phyloP scores from a whole-genome alignment of 148 eudicot species.

The Vaccinium darrowii region DNA sequence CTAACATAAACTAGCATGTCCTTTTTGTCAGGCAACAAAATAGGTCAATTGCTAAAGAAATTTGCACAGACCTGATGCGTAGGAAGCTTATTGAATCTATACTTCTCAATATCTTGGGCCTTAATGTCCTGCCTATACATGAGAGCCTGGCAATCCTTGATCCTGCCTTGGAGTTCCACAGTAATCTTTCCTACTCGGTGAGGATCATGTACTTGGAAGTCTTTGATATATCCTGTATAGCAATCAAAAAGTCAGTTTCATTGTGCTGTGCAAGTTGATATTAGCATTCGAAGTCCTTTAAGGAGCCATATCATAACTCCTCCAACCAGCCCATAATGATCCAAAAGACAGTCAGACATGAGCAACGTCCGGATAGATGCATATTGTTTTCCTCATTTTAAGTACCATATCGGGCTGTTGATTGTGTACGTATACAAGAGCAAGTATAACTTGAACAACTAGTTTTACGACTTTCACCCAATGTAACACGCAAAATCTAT shows the following conservation, averaged over 20 bases:
- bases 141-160: conserved; percentile 79
- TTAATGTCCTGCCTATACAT: conserved; percentile 86
- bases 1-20: background rate
- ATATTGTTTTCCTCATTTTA: too few relatives aligned
- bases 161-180: conserved; percentile 80
- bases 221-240: conserved; percentile 76
- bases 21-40: background rate
- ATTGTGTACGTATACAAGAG: too few relatives aligned
- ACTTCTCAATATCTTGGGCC: conserved; percentile 67
- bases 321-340: background rate
- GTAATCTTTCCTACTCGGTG: conserved; percentile 79
- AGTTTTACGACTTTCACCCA: too few relatives aligned
- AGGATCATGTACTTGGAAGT: conserved; percentile 67
- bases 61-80: conserved; percentile 60
- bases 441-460: too few relatives aligned
- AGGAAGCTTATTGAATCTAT: conserved; percentile 63
- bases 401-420: too few relatives aligned
- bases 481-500: too few relatives aligned
- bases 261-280: background rate
- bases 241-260: conserved; percentile 4
- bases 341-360: background rate
- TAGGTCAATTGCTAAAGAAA: background rate
- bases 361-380: too few relatives aligned
- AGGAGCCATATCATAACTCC: background rate
- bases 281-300: background rate